Conservation (phyloP, 257 asterid genomes). For the Sherardia arvensis region DNA sequence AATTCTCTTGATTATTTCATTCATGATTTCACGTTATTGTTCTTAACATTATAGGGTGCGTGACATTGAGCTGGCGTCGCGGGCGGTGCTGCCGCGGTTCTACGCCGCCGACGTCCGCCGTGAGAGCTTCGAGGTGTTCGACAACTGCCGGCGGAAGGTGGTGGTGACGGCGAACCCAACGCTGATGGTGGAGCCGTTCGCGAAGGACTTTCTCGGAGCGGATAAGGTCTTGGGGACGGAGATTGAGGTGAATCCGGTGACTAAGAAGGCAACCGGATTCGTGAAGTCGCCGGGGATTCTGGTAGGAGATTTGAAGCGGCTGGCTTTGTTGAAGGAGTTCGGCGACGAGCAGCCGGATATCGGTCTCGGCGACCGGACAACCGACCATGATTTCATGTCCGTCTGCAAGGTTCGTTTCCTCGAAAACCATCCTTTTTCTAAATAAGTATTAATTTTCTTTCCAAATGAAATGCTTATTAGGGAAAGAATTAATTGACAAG, state of each 20-base stretch:
- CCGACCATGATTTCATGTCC: slow-evolving; percentile 97
- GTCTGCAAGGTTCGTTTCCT: slow-evolving; percentile 64
- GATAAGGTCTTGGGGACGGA: slow-evolving; percentile 95
- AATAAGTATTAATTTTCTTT: neutral
- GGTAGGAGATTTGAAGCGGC: slow-evolving; percentile 82
- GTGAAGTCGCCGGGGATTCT: slow-evolving; percentile 78
- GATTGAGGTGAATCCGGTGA: slow-evolving; percentile 84
- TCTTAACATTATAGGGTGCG: too few species aligned
- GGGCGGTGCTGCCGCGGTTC: slow-evolving; percentile 88
- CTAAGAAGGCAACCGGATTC: slow-evolving; percentile 83
- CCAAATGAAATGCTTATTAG: neutral
- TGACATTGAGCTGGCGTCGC: slow-evolving; percentile 78
- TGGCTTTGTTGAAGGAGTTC: slow-evolving; percentile 67
- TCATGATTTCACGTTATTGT: too few species aligned
- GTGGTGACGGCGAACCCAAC: slow-evolving; percentile 93
- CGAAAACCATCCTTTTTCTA: neutral
- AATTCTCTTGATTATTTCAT: too few species aligned
- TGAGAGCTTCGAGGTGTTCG: slow-evolving; percentile 79
- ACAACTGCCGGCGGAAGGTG: slow-evolving; percentile 69
- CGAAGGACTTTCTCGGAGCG: slow-evolving; percentile 76
- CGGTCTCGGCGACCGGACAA: slow-evolving; percentile 81
- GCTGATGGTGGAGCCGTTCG: slow-evolving; percentile 94
- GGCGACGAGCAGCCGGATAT: slow-evolving; percentile 75
- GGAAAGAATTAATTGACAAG: neutral
- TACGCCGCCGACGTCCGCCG: slow-evolving; percentile 72